phyloP scores from a whole-genome alignment of 169 alveolate species.

The Cardiosporidium cionae region DNA sequence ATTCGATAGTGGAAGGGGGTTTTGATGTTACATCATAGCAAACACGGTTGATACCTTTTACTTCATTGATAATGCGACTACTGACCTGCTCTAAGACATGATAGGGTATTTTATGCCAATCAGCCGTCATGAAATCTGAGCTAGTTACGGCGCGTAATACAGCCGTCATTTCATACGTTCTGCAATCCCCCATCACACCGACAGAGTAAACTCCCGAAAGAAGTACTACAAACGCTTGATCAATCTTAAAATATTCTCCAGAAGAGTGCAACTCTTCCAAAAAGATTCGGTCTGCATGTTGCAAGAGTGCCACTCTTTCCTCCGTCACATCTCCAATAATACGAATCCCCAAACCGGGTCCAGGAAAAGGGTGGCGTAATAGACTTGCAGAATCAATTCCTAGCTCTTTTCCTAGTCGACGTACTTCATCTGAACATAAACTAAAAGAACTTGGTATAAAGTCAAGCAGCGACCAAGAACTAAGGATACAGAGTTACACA shows the following conservation, averaged over 20 bases:
- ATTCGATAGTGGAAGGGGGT: constrained; percentile 57
- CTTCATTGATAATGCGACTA: constrained; percentile 45
- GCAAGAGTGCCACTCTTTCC: constrained; percentile 32
- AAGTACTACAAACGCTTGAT: constrained; percentile 50
- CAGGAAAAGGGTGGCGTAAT: constrained; percentile 55
- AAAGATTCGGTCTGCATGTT: constrained; percentile 36
- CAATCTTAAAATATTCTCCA: constrained; percentile 25
- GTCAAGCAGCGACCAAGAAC: too few species aligned
- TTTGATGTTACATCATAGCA: constrained; percentile 42
- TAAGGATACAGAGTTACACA: too few species aligned
- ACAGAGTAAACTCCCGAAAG: constrained; percentile 44
- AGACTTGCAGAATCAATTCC: constrained; percentile 31
- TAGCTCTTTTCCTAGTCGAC: constrained; percentile 38
- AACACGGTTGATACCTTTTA: constrained; percentile 36
- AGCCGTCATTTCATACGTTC: constrained; percentile 29
- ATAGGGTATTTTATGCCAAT: constrained; percentile 42
- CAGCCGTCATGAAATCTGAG: constrained; percentile 43
- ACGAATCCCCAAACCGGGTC: constrained; percentile 57
- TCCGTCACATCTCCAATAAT: constrained; percentile 41
- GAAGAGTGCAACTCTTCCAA: constrained; percentile 12
- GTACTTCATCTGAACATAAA: constrained; percentile 33
- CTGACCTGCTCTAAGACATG: constrained; percentile 30
- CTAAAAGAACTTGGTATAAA: too few species aligned
- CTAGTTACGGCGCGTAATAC: constrained; percentile 31
- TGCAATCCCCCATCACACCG: constrained; percentile 56